Percentiles rank a stretch among this genome's conserved stretches.
Conservation (phyloP, 2,329 filamentous ascomycete species). For the Chrysosporium queenslandicum region DNA sequence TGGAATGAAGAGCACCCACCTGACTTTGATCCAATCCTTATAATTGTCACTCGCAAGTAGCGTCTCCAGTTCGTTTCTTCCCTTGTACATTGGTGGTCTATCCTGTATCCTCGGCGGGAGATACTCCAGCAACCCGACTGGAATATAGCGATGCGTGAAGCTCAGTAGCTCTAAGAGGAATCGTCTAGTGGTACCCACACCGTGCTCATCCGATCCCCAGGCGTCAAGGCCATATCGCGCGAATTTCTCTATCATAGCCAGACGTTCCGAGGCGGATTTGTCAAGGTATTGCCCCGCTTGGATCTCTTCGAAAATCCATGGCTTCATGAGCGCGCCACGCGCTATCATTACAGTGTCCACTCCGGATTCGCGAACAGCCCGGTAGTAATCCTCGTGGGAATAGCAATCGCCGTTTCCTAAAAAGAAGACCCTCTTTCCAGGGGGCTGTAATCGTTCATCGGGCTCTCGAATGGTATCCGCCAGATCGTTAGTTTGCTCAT, state of each 20-base stretch:
- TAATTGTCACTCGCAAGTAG: conserved; percentile 83
- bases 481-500: conserved; percentile 54
- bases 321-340: conserved; percentile 92
- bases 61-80: conserved; percentile 87
- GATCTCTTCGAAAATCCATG: conserved; percentile 98
- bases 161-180: conserved; percentile 95
- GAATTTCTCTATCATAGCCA: conserved; percentile 80
- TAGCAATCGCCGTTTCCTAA: conserved; percentile 95
- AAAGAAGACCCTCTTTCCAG: conserved; percentile 70
- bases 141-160: conserved; percentile 86
- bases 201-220: conserved; percentile 93
- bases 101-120: conserved; percentile 84
- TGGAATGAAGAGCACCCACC: conserved; percentile 46
- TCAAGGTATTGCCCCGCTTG: conserved; percentile 85
- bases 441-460: conserved; percentile 62
- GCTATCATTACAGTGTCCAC: conserved; percentile 96
- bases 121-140: conserved; percentile 76
- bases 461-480: conserved; percentile 69
- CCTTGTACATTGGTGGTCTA: conserved; percentile 70
- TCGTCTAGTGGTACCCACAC: conserved; percentile 77
- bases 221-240: conserved; percentile 80
- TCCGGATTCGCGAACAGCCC: conserved; percentile 62
- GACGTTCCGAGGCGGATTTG: conserved; percentile 79
- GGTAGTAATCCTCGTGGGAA: conserved; percentile 78
- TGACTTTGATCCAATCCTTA: conserved; percentile 98